Conservation (phyloP, 2,329 filamentous ascomycete genomes). For the Hypomyces perniciosus region DNA sequence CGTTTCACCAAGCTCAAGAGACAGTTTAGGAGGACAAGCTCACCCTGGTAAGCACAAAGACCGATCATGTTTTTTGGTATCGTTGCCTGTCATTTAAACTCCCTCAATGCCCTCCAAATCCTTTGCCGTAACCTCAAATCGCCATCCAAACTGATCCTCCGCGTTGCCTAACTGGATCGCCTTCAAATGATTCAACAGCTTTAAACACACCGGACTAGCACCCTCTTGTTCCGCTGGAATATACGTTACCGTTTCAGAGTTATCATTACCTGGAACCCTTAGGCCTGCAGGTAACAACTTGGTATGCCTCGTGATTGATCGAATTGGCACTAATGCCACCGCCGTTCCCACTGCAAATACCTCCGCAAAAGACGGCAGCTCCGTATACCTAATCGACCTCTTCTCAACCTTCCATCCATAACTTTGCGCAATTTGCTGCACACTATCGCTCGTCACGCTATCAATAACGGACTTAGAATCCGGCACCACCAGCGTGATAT, state of each 20-base stretch:
- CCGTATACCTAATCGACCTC: conserved; percentile 58
- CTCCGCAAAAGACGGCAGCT: conserved; percentile 55
- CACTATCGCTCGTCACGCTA: conserved; percentile 74
- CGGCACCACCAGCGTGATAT: conserved; percentile 71
- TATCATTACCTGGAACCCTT: conserved; percentile 30
- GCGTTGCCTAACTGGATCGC: conserved; percentile 79
- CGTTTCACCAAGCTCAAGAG: too few species aligned
- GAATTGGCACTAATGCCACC: conserved; percentile 84
- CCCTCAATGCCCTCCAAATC: conserved; percentile 30
- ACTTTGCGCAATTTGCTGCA: conserved; percentile 66
- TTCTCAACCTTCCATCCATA: conserved; percentile 83
- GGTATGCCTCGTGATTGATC: conserved; percentile 70
- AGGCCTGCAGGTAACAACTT: conserved; percentile 28
- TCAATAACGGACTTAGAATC: conserved; percentile 83
- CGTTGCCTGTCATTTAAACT: too few species aligned
- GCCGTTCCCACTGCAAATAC: conserved; percentile 90
- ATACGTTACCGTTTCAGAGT: conserved; percentile 49
- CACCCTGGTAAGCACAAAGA: too few species aligned
- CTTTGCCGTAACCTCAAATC: conserved; percentile 38
- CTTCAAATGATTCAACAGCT: conserved; percentile 70
- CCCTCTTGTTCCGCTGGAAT: conserved; percentile 54
- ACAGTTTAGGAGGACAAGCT: too few species aligned
- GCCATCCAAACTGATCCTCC: conserved; percentile 73
- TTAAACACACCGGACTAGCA: conserved; percentile 65
- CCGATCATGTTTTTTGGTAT: too few species aligned